phyloP scores from a whole-genome alignment of 306 rosid genomes.

The Fragaria vesca region DNA sequence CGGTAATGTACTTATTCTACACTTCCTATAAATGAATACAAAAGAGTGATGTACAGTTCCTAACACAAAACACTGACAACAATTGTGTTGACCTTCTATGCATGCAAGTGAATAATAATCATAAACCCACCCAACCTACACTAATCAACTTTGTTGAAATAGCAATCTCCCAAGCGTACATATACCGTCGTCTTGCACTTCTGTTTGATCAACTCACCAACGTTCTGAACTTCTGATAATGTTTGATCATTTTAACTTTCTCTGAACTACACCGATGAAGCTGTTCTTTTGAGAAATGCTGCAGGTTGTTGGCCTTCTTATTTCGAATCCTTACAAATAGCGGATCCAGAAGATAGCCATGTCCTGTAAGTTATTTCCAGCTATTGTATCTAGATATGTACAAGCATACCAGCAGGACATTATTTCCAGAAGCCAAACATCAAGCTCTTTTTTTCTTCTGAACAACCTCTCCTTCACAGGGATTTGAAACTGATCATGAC shows the following conservation, averaged over 20 bases:
- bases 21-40: background rate
- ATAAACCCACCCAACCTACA: background rate
- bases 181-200: slow-evolving; percentile 4
- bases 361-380: slow-evolving; percentile 18
- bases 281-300: slow-evolving; percentile 20
- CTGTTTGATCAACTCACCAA: slow-evolving; percentile 28
- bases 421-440: slow-evolving; percentile 21
- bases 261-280: slow-evolving; percentile 13
- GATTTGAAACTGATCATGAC: slow-evolving; percentile 10
- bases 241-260: slow-evolving; percentile 11
- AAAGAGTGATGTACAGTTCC: background rate
- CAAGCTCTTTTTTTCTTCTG: slow-evolving; percentile 16
- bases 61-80: slow-evolving; percentile 8
- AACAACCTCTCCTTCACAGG: slow-evolving; percentile 22
- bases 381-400: slow-evolving; percentile 25
- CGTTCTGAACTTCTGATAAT: background rate
- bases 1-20: background rate
- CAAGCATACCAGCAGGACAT: slow-evolving; percentile 21
- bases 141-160: background rate
- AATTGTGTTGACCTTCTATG: slow-evolving; percentile 1
- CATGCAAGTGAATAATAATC: slow-evolving; percentile 2
- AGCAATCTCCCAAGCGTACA: background rate
- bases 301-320: slow-evolving; percentile 24
- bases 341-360: slow-evolving; percentile 31
- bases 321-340: slow-evolving; percentile 23